phyloP scores from a whole-genome alignment of 177 flowering plant genomes.

The Telopea speciosissima region DNA sequence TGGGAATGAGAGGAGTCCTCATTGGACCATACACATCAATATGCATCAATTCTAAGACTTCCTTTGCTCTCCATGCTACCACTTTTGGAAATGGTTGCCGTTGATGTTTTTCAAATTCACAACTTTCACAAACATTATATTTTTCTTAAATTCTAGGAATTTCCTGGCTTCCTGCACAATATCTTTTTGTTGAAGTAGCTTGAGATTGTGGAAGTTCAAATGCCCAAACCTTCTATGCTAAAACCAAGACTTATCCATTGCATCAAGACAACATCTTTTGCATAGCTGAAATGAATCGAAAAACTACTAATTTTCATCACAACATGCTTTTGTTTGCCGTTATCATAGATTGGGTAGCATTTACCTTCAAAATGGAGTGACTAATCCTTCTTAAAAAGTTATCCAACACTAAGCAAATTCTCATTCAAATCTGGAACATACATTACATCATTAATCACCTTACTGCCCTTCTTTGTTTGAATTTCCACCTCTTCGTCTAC shows the following conservation, averaged over 20 bases:
- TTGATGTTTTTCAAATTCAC: conserved; percentile 1
- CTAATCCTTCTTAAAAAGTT: too few species aligned
- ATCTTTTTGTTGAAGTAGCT: neutral
- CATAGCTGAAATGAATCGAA: neutral
- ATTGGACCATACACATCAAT: neutral
- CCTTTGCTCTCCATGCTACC: conserved; percentile 1
- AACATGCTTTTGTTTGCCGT: too few species aligned
- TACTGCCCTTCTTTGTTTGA: too few species aligned
- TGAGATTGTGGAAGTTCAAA: neutral
- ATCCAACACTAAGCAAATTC: too few species aligned
- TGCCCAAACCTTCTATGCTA: conserved; percentile 7
- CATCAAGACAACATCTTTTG: neutral
- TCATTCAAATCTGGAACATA: neutral
- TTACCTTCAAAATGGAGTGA: too few species aligned
- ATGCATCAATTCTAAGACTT: neutral
- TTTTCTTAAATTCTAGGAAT: too few species aligned
- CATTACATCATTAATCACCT: too few species aligned
- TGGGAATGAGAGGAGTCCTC: neutral
- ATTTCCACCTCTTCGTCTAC: too few species aligned
- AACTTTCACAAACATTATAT: conserved; percentile 3
- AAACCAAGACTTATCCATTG: neutral
- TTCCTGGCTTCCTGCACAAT: conserved; percentile 1
- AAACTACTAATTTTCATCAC: neutral
- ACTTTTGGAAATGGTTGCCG: neutral
- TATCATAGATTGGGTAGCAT: too few species aligned